phyloP scores from a whole-genome alignment of 129 eudicot species.

The Artemisia argyi region DNA sequence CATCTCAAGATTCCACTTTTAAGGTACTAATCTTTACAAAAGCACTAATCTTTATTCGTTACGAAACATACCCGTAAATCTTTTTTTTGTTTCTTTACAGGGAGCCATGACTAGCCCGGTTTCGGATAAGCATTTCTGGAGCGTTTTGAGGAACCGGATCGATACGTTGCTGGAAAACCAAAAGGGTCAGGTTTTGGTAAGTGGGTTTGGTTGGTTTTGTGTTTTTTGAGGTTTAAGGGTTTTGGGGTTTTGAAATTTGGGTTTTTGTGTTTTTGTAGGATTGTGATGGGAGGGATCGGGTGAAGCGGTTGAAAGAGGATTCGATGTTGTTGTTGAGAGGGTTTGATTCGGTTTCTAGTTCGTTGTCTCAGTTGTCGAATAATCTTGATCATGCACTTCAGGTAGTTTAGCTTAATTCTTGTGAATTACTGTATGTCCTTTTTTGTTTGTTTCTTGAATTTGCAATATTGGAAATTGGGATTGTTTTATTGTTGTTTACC shows the following conservation, averaged over 20 bases:
- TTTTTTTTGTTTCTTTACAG: slow-evolving; percentile 29
- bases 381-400: slow-evolving; percentile 79
- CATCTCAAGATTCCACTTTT: slow-evolving; percentile 48
- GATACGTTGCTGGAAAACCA: slow-evolving; percentile 64
- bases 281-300: slow-evolving; percentile 32
- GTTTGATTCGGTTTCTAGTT: slow-evolving; percentile 71
- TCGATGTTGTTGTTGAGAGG: slow-evolving; percentile 83
- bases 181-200: slow-evolving; percentile 36
- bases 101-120: slow-evolving; percentile 54
- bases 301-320: slow-evolving; percentile 70
- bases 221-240: neutral
- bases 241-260: slow-evolving; percentile 9
- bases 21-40: slow-evolving; percentile 40
- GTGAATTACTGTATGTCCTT: neutral
- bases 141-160: slow-evolving; percentile 61
- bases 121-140: slow-evolving; percentile 82
- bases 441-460: neutral
- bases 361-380: slow-evolving; percentile 70
- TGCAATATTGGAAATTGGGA: neutral
- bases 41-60: neutral
- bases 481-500: neutral
- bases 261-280: slow-evolving; percentile 39
- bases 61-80: neutral
- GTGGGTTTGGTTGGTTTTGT: slow-evolving; percentile 1
- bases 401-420: slow-evolving; percentile 39